phyloP scores from a whole-genome alignment of 805 yeast species.

The Sugiyamaella americana region DNA sequence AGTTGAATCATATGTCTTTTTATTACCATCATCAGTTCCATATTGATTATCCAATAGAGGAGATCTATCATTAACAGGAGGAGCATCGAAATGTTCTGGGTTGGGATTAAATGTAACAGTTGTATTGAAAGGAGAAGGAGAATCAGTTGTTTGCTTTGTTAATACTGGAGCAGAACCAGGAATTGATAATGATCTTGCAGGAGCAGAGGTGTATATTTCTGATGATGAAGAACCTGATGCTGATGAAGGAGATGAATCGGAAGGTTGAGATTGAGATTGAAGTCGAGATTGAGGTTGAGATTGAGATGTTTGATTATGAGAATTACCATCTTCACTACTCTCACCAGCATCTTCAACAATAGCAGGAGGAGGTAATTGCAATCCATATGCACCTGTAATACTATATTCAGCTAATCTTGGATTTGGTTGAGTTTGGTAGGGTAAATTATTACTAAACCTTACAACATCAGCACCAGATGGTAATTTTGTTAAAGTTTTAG shows the following conservation, averaged over 20 bases:
- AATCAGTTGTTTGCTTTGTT: neutral
- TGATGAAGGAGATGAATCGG: neutral
- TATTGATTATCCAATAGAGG: constrained; percentile 19
- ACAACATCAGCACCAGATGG: constrained; percentile 3
- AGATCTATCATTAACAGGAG: constrained; percentile 20
- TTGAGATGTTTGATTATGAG: neutral
- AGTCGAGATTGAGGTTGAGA: neutral
- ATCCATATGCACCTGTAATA: constrained; percentile 2
- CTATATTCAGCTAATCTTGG: neutral
- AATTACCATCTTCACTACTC: neutral
- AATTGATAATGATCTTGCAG: constrained; percentile 8
- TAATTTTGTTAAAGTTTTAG: neutral
- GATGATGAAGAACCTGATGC: neutral
- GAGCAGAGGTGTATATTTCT: neutral
- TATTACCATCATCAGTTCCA: neutral
- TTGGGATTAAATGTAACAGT: neutral
- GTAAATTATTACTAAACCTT: neutral
- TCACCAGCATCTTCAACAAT: constrained; percentile 5
- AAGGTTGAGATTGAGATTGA: too few relatives aligned
- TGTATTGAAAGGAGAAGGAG: neutral
- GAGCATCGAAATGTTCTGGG: constrained; percentile 1
- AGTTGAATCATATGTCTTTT: neutral
- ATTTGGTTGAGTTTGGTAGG: neutral
- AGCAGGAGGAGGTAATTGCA: constrained; percentile 30
- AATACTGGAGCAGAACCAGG: constrained; percentile 13